Evolutionary conservation across 805 yeast genomes (phyloP).

Genomic region (Henningerozyma blattae): DNA sequence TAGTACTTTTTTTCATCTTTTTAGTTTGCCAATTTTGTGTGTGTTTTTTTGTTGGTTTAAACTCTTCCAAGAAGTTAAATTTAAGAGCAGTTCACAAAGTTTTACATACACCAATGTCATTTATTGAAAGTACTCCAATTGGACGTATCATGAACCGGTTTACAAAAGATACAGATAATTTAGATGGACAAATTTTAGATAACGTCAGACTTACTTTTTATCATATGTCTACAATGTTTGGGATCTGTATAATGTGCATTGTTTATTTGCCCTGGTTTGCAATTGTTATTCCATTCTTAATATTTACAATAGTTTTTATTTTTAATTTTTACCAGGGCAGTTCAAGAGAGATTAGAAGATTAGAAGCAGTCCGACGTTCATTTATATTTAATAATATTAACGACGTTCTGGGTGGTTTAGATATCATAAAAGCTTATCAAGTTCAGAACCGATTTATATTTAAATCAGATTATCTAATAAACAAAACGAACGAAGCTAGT

Average conservation of each 20-base stretch:
- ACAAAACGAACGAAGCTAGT: conserved; percentile 41
- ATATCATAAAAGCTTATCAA: conserved; percentile 33
- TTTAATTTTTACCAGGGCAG: conserved; percentile 36
- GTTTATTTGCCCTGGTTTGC: conserved; percentile 72
- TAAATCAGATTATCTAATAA: conserved; percentile 36
- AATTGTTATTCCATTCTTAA: conserved; percentile 48
- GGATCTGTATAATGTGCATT: conserved; percentile 55
- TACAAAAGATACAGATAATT: conserved; percentile 74
- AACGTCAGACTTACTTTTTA: conserved; percentile 48
- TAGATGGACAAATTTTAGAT: conserved; percentile 70
- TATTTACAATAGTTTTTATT: conserved; percentile 30
- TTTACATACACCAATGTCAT: conserved; percentile 69
- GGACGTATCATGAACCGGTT: conserved; percentile 78
- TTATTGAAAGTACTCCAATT: conserved; percentile 73
- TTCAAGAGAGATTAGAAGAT: conserved; percentile 37
- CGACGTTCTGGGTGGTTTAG: conserved; percentile 36
- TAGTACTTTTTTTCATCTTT: conserved; percentile 35
- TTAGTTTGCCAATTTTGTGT: conserved; percentile 23
- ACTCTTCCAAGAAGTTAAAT: conserved; percentile 48
- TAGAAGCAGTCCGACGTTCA: conserved; percentile 40
- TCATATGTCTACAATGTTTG: conserved; percentile 42
- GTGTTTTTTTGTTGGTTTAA: conserved; percentile 38
- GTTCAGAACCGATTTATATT: conserved; percentile 26
- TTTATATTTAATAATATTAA: conserved; percentile 38
- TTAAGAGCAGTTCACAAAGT: conserved; percentile 45